A percentile compares a stretch with the other conserved stretches of the same genome.
Conservation (phyloP, 768 basidiomycete genomes). For the Leccinum barrowsii region DNA sequence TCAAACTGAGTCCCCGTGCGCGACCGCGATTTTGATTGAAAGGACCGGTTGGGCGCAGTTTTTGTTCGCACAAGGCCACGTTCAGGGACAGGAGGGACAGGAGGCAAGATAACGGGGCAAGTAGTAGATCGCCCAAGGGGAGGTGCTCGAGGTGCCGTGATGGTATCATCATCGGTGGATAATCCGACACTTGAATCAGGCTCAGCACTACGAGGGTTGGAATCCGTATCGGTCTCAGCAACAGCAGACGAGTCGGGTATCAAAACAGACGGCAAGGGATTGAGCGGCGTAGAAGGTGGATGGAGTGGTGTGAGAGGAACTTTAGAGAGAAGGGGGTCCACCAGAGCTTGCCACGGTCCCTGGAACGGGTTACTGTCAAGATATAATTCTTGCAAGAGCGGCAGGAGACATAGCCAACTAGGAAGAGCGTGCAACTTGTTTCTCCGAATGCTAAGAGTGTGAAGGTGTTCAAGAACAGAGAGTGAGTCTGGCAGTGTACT, state of each 20-base stretch:
- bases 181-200: constrained; percentile 27
- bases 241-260: constrained; percentile 42
- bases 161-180: constrained; percentile 64
- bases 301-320: constrained; percentile 56
- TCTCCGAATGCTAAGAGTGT: constrained; percentile 83
- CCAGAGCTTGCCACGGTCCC: constrained; percentile 86
- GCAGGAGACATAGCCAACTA: constrained; percentile 92
- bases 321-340: constrained; percentile 77
- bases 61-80: constrained; percentile 64
- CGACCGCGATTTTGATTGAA: constrained; percentile 43
- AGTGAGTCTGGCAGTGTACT: constrained; percentile 72
- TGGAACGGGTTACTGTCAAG: constrained; percentile 98
- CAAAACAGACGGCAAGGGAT: constrained; percentile 49
- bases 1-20: constrained; percentile 29
- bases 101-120: constrained; percentile 39
- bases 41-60: constrained; percentile 64
- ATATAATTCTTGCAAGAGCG: constrained; percentile 76
- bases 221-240: constrained; percentile 52
- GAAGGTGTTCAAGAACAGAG: constrained; percentile 69
- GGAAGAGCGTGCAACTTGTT: constrained; percentile 89
- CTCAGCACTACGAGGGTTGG: constrained; percentile 45
- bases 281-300: constrained; percentile 62
- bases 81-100: constrained; percentile 21
- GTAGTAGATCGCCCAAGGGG: constrained; percentile 51
- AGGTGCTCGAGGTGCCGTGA: constrained; percentile 59